A percentile compares a stretch with the other conserved stretches of the same genome.
phyloP scores from a whole-genome alignment of 805 yeast species.

The Metschnikowia reukaufii region DNA sequence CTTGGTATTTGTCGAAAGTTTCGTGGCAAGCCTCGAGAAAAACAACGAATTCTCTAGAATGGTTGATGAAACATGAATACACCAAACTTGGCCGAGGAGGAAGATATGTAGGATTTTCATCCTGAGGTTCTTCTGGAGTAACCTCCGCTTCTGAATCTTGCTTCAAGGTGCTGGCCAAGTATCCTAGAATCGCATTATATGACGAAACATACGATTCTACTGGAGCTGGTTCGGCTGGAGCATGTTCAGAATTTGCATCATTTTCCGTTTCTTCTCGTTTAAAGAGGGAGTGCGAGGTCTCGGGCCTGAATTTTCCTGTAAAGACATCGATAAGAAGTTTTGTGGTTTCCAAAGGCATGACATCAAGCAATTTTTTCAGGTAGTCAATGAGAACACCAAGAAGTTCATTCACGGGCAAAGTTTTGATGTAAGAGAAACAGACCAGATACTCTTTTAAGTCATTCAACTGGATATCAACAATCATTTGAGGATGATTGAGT shows the following conservation, averaged over 20 bases:
- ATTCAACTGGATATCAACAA: slow-evolving; percentile 71
- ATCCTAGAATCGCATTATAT: slow-evolving; percentile 19
- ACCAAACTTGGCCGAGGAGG: slow-evolving; percentile 91
- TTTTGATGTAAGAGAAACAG: slow-evolving; percentile 64
- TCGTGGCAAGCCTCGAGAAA: slow-evolving; percentile 90
- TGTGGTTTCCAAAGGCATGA: slow-evolving; percentile 77
- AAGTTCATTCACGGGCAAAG: slow-evolving; percentile 74
- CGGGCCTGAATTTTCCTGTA: slow-evolving; percentile 75
- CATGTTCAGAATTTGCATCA: slow-evolving; percentile 11
- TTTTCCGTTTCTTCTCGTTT: slow-evolving; percentile 12
- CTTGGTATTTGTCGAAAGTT: slow-evolving; percentile 73
- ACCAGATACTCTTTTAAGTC: slow-evolving; percentile 61
- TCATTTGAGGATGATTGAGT: slow-evolving; percentile 69
- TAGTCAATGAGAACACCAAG: slow-evolving; percentile 66
- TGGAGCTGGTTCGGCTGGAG: slow-evolving; percentile 9
- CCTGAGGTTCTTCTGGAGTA: not conserved
- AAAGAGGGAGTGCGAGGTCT: slow-evolving; percentile 13
- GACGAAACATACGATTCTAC: slow-evolving; percentile 14
- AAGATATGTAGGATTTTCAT: slow-evolving; percentile 62
- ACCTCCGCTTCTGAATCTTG: slow-evolving; percentile 3
- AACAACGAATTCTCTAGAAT: slow-evolving; percentile 84
- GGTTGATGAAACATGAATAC: slow-evolving; percentile 81
- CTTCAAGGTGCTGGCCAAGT: slow-evolving; percentile 13
- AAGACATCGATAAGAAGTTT: slow-evolving; percentile 80
- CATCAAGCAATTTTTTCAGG: slow-evolving; percentile 63